Evolutionary conservation across 1,139 yeast species (phyloP).

Genomic region (Hemisphaericaspora xylanilytica): DNA sequence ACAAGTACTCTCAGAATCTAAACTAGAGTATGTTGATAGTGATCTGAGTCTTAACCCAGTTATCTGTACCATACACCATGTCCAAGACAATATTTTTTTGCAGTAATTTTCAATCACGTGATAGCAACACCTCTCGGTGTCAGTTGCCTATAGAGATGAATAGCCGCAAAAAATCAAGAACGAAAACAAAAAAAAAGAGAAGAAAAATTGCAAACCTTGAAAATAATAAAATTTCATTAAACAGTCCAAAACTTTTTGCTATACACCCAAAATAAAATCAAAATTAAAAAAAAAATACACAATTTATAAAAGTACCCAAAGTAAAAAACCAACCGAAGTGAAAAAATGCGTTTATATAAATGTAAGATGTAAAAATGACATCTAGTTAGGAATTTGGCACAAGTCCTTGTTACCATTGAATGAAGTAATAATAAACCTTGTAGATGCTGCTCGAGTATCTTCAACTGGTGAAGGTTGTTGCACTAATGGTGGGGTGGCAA

Average conservation of each 20-base stretch:
- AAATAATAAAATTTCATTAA: not conserved
- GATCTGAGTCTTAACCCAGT: no score
- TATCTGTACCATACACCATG: no score
- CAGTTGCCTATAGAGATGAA: constrained; percentile 8
- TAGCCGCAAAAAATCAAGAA: constrained; percentile 8
- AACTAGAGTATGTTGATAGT: no score
- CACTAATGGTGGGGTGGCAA: not conserved
- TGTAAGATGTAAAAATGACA: no score
- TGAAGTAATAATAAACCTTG: constrained; percentile 28
- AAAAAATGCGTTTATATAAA: constrained; percentile 1
- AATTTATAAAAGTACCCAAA: no score
- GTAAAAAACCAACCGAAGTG: constrained; percentile 2
- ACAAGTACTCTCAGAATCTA: no score
- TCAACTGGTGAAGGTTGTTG: no score
- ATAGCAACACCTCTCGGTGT: constrained; percentile 1
- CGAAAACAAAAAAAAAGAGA: not conserved
- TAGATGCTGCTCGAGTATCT: constrained; percentile 1
- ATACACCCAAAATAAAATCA: not conserved
- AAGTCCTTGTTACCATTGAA: constrained; percentile 25
- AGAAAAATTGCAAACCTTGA: constrained; percentile 1
- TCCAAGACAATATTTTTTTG: not conserved
- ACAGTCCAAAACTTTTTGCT: not conserved
- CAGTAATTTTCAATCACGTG: not conserved
- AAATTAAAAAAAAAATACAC: not conserved
- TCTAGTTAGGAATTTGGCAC: constrained; percentile 21